These are phyloP conservation scores for Epicoccum nigrum DNA, from an alignment of 2,329 filamentous ascomycete genomes.

Conservation along the genomic window DNA sequence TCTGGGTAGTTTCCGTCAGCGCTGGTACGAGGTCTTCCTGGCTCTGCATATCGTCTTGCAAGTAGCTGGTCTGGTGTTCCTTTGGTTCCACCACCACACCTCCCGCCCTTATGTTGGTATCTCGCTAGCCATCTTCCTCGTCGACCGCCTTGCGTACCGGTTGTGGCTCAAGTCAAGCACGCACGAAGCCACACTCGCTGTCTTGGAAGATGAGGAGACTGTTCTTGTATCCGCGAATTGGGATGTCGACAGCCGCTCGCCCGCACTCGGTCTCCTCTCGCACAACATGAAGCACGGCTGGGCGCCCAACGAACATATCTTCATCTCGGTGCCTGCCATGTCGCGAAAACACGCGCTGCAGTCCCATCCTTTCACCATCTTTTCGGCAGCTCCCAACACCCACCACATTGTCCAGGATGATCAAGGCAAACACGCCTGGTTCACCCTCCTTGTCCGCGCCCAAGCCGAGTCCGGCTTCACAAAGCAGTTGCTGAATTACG, in stretches of 20 bases:
- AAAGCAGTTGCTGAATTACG: constrained; percentile 59
- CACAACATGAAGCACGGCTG: constrained; percentile 59
- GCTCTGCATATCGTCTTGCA: constrained; percentile 65
- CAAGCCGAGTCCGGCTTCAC: constrained; percentile 63
- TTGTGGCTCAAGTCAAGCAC: constrained; percentile 58
- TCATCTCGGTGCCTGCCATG: constrained; percentile 64
- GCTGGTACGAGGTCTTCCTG: constrained; percentile 69
- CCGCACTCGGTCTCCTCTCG: constrained; percentile 17
- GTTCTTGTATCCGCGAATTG: constrained; percentile 57
- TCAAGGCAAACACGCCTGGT: constrained; percentile 54
- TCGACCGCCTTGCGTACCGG: constrained; percentile 65
- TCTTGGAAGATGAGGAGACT: constrained; percentile 65
- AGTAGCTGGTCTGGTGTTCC: constrained; percentile 58
- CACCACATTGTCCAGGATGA: constrained; percentile 31
- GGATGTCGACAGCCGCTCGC: constrained; percentile 35
- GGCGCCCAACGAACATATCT: constrained; percentile 68
- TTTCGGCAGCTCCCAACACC: constrained; percentile 60
- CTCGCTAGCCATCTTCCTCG: constrained; percentile 62
- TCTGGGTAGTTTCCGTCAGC: constrained; percentile 63
- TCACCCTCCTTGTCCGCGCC: constrained; percentile 65
- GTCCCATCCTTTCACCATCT: constrained; percentile 71
- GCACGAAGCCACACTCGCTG: constrained; percentile 56
- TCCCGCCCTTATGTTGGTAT: constrained; percentile 60
- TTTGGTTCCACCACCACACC: constrained; percentile 65
- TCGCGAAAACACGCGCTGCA: constrained; percentile 61